phyloP scores from a whole-genome alignment of 2,329 filamentous ascomycete genomes.

The Epicoccum sorghinum region DNA sequence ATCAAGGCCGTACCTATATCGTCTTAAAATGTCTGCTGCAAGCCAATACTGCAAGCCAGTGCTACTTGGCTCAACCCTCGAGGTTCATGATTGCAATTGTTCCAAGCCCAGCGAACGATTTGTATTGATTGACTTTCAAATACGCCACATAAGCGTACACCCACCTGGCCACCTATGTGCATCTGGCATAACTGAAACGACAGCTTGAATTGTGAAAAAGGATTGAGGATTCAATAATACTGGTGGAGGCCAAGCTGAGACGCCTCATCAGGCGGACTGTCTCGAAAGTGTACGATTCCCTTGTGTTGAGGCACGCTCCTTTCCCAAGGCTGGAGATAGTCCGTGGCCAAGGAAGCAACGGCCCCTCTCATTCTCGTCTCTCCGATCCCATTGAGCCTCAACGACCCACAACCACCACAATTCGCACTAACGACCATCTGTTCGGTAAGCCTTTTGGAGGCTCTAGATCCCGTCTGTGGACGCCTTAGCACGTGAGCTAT shows the following conservation, averaged over 20 bases:
- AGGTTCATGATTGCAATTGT: too few relatives aligned
- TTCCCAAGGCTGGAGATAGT: conserved; percentile 6
- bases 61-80: too few relatives aligned
- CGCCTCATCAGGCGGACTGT: conserved; percentile 12
- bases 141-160: too few relatives aligned
- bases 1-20: too few relatives aligned
- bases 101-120: too few relatives aligned
- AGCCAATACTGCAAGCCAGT: too few relatives aligned
- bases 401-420: conserved; percentile 9
- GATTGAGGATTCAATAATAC: conserved; percentile 6
- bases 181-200: background rate
- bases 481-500: conserved; percentile 16
- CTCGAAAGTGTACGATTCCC: conserved; percentile 2
- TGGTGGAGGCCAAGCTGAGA: conserved; percentile 3
- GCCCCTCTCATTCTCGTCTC: conserved; percentile 2
- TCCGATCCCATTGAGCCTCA: conserved; percentile 4
- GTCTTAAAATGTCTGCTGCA: too few relatives aligned
- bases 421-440: conserved; percentile 3
- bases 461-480: conserved; percentile 15
- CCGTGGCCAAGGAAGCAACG: conserved; percentile 9
- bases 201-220: background rate
- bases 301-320: conserved; percentile 16
- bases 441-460: conserved; percentile 9
- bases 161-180: too few relatives aligned
- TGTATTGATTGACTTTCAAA: too few relatives aligned